Percentiles rank a stretch among this genome's conserved stretches.
phyloP scores from a whole-genome alignment of 306 rosid species.

The Adenanthera pavonina region DNA sequence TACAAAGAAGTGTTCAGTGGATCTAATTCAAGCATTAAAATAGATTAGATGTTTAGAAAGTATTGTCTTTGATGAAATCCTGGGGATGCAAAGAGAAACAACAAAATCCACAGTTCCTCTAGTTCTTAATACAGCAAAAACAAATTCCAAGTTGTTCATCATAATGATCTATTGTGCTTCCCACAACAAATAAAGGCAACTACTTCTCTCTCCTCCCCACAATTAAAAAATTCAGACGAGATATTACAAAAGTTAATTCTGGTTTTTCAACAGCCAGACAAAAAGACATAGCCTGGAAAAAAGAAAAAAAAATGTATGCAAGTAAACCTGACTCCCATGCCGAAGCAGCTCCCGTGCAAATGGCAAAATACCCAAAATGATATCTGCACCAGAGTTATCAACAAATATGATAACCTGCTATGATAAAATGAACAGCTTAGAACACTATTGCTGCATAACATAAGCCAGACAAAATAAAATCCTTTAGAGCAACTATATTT shows the following conservation, averaged over 20 bases:
- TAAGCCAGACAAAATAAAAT: constrained; percentile 32
- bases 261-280: background rate
- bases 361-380: constrained; percentile 91
- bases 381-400: constrained; percentile 97
- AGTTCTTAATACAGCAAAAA: background rate
- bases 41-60: background rate
- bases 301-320: constrained; percentile 29
- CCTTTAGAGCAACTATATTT: constrained; percentile 15
- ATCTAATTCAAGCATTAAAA: constrained; percentile 12
- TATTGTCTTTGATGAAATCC: constrained; percentile 4
- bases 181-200: background rate
- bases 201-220: background rate
- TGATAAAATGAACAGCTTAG: constrained; percentile 39
- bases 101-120: background rate
- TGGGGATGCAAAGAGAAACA: background rate
- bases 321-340: constrained; percentile 83
- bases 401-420: constrained; percentile 90
- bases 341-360: constrained; percentile 94
- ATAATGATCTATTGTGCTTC: background rate
- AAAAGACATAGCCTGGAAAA: constrained; percentile 13
- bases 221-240: background rate
- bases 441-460: constrained; percentile 26
- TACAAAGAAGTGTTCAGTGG: constrained; percentile 13
- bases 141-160: constrained; percentile 15
- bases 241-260: background rate